Percentiles rank a stretch among this genome's conserved stretches.
phyloP scores from a whole-genome alignment of 306 rosid species.

The Quercus engelmannii region DNA sequence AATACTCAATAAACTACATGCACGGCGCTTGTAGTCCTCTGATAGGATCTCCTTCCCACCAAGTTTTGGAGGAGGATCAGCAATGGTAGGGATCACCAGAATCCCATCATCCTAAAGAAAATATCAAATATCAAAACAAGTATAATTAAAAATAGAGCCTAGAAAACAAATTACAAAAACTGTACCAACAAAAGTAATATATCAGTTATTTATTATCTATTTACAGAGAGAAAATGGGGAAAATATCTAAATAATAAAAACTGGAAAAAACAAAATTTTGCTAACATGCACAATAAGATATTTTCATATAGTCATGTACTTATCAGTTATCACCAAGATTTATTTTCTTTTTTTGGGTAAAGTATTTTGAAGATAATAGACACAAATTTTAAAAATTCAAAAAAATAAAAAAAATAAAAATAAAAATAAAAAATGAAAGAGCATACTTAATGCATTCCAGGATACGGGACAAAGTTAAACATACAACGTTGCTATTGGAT shows the following conservation, averaged over 20 bases:
- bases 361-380: background rate
- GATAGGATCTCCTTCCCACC: conserved; percentile 80
- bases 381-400: background rate
- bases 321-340: background rate
- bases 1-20: conserved; percentile 70
- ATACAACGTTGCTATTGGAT: background rate
- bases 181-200: background rate
- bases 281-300: background rate
- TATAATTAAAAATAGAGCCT: background rate
- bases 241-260: too few relatives aligned
- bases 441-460: background rate
- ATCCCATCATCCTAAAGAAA: conserved; percentile 81
- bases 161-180: background rate
- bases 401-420: background rate
- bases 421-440: background rate
- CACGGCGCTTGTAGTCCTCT: conserved; percentile 61
- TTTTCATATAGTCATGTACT: background rate
- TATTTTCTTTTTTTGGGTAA: background rate
- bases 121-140: background rate
- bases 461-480: background rate
- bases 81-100: conserved; percentile 85
- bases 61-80: conserved; percentile 89
- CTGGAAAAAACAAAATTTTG: too few relatives aligned
- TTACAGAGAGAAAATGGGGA: background rate
- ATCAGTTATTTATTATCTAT: background rate